These are phyloP conservation scores for Botrytis elliptica DNA, from an alignment of 2,329 filamentous ascomycete genomes.

Conservation along the genomic window DNA sequence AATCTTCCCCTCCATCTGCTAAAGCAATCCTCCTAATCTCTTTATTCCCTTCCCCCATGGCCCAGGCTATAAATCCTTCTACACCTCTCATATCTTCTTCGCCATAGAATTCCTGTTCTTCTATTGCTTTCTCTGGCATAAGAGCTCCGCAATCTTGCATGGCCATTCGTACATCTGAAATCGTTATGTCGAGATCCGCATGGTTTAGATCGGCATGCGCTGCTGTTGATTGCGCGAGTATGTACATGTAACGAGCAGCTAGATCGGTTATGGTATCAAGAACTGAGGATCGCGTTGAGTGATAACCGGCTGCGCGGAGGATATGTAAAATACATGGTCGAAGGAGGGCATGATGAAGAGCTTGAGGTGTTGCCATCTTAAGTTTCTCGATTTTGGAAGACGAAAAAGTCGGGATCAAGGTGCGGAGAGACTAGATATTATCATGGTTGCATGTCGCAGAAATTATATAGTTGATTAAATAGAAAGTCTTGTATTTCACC, in stretches of 20 bases:
- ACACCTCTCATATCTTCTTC: conserved; percentile 78
- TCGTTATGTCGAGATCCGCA: conserved; percentile 62
- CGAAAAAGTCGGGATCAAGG: conserved; percentile 29
- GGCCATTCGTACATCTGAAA: conserved; percentile 82
- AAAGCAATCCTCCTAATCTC: conserved; percentile 81
- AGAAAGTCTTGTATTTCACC: not conserved
- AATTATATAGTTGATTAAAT: conserved; percentile 1
- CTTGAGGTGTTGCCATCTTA: conserved; percentile 44
- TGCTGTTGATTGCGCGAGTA: conserved; percentile 72
- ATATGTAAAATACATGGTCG: conserved; percentile 88
- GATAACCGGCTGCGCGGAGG: conserved; percentile 86
- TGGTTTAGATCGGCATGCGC: conserved; percentile 60
- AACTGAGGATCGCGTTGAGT: conserved; percentile 75
- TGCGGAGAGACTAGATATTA: conserved; percentile 24
- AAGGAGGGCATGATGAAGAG: conserved; percentile 73
- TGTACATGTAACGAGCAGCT: conserved; percentile 73
- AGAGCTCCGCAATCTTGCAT: conserved; percentile 78
- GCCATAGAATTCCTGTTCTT: conserved; percentile 62
- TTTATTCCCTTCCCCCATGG: conserved; percentile 67
- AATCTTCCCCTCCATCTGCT: conserved; percentile 64
- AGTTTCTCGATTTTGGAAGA: conserved; percentile 8
- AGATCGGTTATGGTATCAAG: conserved; percentile 88
- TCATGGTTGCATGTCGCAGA: conserved; percentile 31
- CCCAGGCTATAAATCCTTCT: conserved; percentile 77
- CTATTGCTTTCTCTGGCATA: conserved; percentile 62